Conservation (phyloP, 768 basidiomycete genomes). For the Suillus plorans region DNA sequence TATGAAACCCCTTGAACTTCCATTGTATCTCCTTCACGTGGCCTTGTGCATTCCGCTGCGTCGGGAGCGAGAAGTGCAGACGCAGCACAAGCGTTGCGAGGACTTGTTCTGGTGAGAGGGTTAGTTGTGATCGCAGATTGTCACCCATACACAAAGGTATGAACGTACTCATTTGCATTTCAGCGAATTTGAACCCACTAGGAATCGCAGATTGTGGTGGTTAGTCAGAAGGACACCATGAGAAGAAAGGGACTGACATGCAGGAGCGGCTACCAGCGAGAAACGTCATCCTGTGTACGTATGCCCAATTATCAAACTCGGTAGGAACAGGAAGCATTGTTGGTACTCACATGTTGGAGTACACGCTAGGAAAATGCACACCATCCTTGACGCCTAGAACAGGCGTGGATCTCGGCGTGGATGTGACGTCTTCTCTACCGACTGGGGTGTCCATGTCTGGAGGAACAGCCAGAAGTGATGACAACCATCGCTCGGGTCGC, state of each 20-base stretch:
- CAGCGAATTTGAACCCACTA: constrained; percentile 55
- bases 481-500: constrained; percentile 49
- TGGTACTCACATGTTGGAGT: constrained; percentile 38
- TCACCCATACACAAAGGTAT: neutral
- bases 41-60: neutral
- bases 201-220: neutral
- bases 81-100: constrained; percentile 16
- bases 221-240: neutral
- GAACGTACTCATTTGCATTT: constrained; percentile 51
- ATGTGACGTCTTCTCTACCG: too few relatives aligned
- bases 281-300: constrained; percentile 37
- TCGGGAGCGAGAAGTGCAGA: too few relatives aligned
- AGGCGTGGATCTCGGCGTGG: too few relatives aligned
- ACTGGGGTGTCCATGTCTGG: too few relatives aligned
- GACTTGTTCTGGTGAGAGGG: constrained; percentile 20
- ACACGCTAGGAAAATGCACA: constrained; percentile 42
- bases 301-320: neutral
- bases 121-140: neutral
- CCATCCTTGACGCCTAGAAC: neutral
- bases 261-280: constrained; percentile 33
- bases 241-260: constrained; percentile 29
- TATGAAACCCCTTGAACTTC: constrained; percentile 23
- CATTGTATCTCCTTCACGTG: constrained; percentile 25
- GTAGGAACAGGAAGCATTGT: neutral
- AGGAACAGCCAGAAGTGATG: too few relatives aligned